Evolutionary conservation across 78 protist species (phyloP).

Genomic region (Trichosphaerium sp.): DNA sequence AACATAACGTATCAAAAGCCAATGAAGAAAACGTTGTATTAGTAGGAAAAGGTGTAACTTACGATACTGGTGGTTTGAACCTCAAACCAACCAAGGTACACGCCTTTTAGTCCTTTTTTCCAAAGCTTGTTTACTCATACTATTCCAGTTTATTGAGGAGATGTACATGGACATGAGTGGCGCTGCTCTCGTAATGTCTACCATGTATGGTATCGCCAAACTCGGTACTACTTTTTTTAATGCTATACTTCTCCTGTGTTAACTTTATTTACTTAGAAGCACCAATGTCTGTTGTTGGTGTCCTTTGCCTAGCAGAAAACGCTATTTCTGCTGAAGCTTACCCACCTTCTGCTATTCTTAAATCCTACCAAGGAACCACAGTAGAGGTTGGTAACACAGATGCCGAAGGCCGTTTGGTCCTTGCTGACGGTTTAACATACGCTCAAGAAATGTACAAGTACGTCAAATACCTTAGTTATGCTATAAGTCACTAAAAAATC

Average conservation of each 20-base stretch:
- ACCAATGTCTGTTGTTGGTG: no score
- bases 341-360: not conserved
- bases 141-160: constrained; percentile 47
- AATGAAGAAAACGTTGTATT: constrained; percentile 6
- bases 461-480: not conserved
- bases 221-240: no score
- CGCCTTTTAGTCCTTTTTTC: not conserved
- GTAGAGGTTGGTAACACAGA: constrained; percentile 85
- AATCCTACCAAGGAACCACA: constrained; percentile 29
- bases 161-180: constrained; percentile 86
- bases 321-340: not conserved
- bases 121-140: constrained; percentile 69
- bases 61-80: constrained; percentile 43
- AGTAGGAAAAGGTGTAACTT: constrained; percentile 79
- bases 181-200: constrained; percentile 52
- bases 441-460: constrained; percentile 29
- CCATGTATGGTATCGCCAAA: constrained; percentile 34
- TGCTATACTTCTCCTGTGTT: no score
- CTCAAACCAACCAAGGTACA: not conserved
- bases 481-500: not conserved
- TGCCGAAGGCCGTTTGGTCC: constrained; percentile 82
- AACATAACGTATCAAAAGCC: constrained; percentile 1
- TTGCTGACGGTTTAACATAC: constrained; percentile 71
- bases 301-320: constrained; percentile 29
- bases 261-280: no score